These are phyloP conservation scores for Penicillium riverlandense DNA, from an alignment of 495 filamentous ascomycete species.

Conservation along the genomic window DNA sequence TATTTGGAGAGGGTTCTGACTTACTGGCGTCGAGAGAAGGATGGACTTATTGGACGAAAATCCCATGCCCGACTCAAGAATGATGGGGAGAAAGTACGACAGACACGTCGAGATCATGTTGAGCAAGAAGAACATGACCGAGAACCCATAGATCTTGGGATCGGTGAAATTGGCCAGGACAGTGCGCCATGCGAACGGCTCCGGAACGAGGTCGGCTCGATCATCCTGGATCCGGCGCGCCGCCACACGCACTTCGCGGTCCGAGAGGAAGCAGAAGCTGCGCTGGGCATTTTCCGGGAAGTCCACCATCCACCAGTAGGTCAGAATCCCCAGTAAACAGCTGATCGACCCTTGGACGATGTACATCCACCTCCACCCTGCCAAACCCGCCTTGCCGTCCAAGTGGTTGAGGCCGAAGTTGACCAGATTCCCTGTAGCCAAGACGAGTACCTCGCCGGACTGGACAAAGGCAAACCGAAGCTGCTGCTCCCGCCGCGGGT, in stretches of 20 bases:
- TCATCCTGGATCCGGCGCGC: conserved; percentile 53
- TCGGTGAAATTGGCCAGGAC: conserved; percentile 56
- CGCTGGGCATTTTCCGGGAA: conserved; percentile 62
- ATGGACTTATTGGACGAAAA: conserved; percentile 61
- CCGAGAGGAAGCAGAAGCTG: conserved; percentile 57
- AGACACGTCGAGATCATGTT: conserved; percentile 64
- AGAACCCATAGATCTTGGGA: conserved; percentile 67
- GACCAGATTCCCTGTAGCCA: conserved; percentile 65
- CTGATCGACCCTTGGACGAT: conserved; percentile 61
- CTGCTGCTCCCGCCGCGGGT: conserved; percentile 65
- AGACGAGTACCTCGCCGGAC: conserved; percentile 56
- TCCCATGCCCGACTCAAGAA: conserved; percentile 63
- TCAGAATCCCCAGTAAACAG: conserved; percentile 58
- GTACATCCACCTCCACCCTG: conserved; percentile 75
- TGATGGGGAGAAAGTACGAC: conserved; percentile 67
- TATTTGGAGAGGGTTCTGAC: not conserved
- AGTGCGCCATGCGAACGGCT: conserved; percentile 53
- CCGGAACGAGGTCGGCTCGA: conserved; percentile 56
- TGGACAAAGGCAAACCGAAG: conserved; percentile 69
- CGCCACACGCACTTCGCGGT: conserved; percentile 50
- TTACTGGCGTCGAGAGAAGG: conserved; percentile 58
- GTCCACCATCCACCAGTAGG: conserved; percentile 75
- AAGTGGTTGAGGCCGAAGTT: conserved; percentile 65
- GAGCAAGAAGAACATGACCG: conserved; percentile 63
- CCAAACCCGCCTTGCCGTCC: conserved; percentile 50